Evolutionary conservation across 2,329 filamentous ascomycete genomes (phyloP).

Genomic region (Aspergillus transmontanensis): DNA sequence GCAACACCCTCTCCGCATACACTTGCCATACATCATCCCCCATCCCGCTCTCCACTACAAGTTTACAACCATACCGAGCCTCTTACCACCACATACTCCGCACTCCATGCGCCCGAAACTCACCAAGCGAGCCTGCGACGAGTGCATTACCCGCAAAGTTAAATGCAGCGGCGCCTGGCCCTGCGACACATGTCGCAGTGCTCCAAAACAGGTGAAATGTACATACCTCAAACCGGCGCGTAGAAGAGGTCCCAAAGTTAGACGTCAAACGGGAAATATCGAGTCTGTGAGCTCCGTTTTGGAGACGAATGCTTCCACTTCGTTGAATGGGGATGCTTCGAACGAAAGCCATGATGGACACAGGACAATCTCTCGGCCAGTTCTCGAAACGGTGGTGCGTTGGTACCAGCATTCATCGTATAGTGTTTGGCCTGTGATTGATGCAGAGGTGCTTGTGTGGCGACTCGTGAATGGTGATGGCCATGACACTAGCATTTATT

Average conservation of each 20-base stretch:
- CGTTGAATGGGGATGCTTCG: background rate
- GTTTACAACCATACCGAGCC: background rate
- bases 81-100: background rate
- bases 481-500: slow-evolving; percentile 14
- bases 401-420: slow-evolving; percentile 30
- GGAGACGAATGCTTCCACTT: background rate
- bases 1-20: background rate
- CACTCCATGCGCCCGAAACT: slow-evolving; percentile 17
- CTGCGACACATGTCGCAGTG: slow-evolving; percentile 29
- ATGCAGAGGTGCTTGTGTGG: slow-evolving; percentile 22
- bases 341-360: background rate
- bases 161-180: slow-evolving; percentile 33
- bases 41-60: background rate
- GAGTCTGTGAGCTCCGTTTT: background rate
- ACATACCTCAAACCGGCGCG: slow-evolving; percentile 31
- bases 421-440: slow-evolving; percentile 33
- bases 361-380: slow-evolving; percentile 12
- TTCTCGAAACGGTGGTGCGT: slow-evolving; percentile 21
- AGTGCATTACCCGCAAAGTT: slow-evolving; percentile 34
- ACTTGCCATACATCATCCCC: background rate
- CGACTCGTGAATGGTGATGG: slow-evolving; percentile 9
- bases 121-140: slow-evolving; percentile 34
- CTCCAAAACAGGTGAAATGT: slow-evolving; percentile 24
- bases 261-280: slow-evolving; percentile 10
- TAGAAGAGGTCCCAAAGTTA: slow-evolving; percentile 31